Evolutionary conservation across 208 protist species (phyloP), one percentile per base, ranked within the genome.

Genomic region (Lotmaria passim): DNA sequence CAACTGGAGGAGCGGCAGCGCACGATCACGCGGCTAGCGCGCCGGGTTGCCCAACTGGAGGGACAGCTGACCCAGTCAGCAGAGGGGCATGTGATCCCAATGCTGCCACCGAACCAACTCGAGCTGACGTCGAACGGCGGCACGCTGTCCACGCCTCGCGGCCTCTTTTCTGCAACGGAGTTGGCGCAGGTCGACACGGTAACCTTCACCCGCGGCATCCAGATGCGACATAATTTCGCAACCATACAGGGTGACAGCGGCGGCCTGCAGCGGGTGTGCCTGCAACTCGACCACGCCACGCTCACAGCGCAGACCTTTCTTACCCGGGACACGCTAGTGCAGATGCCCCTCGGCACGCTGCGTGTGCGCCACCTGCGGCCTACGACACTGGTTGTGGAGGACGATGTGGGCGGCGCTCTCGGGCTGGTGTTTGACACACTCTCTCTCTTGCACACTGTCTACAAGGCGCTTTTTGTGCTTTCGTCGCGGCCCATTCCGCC

Each of bases 391-490:
- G 39, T 63, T 24, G 48, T 70, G 34, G 63, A 69, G 68, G 56
- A 68, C 28, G 21, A 48, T 14, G 31, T 63, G 8, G 68, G 75
- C 12, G 75, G 57, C 10, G 50, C 60, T 3, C 44, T 76, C 10
- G 75, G 52, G 36, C 34, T 76, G 7, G 34, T 23, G 0, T 73
- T 77, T 33, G 64, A 72, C 0, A 47, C 59, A 15, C 62, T 64
- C 5, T 53, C 63, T 7, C 64, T 73, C 10, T 31, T 77, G 38
- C 34, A 65, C 21, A 50, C 64, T 15, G 69, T 81, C 11, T 76
- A 69, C 70, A 81, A 81, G 59, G 34, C 68, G n/a, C 21, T 76
- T 8, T 81, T 76, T 52, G 36, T 73, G 43, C 47, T 79, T 19
- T 73, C 65, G 1, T 19, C 58, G 1, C 34, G 58, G 14, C 59